phyloP scores from a whole-genome alignment of 1,284 basidiomycete genomes.

The Cronartium quercuum region DNA sequence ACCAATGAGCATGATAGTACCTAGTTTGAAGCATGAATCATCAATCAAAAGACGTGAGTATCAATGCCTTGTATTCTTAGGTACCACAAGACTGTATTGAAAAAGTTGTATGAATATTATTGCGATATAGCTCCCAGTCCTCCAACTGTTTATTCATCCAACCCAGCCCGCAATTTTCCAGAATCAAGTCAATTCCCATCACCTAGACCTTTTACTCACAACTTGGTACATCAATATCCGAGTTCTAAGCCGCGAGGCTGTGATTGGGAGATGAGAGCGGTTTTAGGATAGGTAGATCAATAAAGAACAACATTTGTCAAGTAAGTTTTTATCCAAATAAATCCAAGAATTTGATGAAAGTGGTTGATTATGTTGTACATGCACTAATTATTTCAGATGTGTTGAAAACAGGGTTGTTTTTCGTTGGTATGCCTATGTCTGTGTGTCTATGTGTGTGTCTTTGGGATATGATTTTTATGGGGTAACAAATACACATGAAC shows the following conservation, averaged over 20 bases:
- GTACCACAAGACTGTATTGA: neutral
- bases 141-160: constrained; percentile 13
- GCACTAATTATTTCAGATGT: too few relatives aligned
- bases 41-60: constrained; percentile 30
- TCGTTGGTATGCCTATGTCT: too few relatives aligned
- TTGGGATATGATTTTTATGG: too few relatives aligned
- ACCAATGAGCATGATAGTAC: constrained; percentile 27
- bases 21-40: constrained; percentile 1
- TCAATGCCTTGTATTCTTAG: neutral
- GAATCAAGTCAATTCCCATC: constrained; percentile 21
- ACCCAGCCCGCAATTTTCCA: constrained; percentile 36
- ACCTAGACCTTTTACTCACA: constrained; percentile 18
- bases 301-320: too few relatives aligned
- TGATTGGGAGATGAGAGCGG: constrained; percentile 24
- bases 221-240: constrained; percentile 30
- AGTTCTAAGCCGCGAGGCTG: constrained; percentile 20
- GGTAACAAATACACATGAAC: too few relatives aligned
- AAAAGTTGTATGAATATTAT: neutral
- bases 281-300: too few relatives aligned
- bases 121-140: constrained; percentile 23
- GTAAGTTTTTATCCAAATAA: too few relatives aligned
- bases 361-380: too few relatives aligned
- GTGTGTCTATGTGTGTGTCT: too few relatives aligned
- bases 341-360: too few relatives aligned
- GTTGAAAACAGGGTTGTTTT: too few relatives aligned